phyloP scores from a whole-genome alignment of 2,329 filamentous ascomycete genomes.

The Dactylellina leptospora region DNA sequence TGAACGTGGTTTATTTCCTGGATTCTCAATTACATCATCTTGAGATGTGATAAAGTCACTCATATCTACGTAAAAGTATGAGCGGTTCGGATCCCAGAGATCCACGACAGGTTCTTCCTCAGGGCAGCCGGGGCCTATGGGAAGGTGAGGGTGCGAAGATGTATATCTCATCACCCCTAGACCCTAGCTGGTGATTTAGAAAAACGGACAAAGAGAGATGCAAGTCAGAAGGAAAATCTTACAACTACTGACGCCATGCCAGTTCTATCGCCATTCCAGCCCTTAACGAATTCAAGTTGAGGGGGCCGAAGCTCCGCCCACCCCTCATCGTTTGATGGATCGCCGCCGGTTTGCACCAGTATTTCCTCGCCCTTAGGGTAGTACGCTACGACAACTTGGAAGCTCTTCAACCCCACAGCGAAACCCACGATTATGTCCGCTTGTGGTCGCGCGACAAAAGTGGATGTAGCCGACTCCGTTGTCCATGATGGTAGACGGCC shows the following conservation, averaged over 20 bases:
- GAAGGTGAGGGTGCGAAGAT: constrained; percentile 20
- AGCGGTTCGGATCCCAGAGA: constrained; percentile 19
- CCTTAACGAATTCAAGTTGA: constrained; percentile 5
- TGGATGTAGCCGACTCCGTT: constrained; percentile 35
- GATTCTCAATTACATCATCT: background rate
- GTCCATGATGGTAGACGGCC: constrained; percentile 43
- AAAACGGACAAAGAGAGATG: too few relatives aligned
- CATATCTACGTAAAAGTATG: constrained; percentile 16
- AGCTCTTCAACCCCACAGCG: constrained; percentile 7
- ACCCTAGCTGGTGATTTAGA: too few relatives aligned
- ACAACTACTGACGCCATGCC: background rate
- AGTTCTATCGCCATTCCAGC: background rate
- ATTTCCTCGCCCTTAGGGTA: constrained; percentile 39
- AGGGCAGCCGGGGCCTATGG: constrained; percentile 10
- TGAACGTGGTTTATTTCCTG: constrained; percentile 12
- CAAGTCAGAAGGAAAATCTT: constrained; percentile 7
- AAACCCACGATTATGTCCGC: constrained; percentile 42
- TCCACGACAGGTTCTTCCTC: background rate
- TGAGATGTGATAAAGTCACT: constrained; percentile 21
- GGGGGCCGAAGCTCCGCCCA: constrained; percentile 12
- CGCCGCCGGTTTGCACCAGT: background rate
- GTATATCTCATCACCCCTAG: constrained; percentile 35
- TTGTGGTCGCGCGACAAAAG: constrained; percentile 35
- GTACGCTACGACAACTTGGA: constrained; percentile 22
- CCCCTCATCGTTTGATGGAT: constrained; percentile 1